Evolutionary conservation across 2,329 filamentous ascomycete species (phyloP).

Genomic region (Trichoderma lentiforme): DNA sequence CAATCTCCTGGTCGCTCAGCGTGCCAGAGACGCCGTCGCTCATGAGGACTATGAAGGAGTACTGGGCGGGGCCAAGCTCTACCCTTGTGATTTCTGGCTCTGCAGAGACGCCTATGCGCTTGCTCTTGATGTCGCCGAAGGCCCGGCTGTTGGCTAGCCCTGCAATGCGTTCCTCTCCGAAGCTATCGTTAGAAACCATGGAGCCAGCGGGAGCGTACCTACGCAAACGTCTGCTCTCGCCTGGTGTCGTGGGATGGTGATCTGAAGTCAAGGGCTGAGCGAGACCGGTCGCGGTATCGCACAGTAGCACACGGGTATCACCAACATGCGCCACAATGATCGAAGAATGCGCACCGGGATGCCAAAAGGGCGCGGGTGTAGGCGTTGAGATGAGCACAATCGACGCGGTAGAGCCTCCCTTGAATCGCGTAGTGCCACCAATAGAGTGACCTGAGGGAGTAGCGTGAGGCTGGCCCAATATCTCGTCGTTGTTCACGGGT

Average conservation of each 20-base stretch:
- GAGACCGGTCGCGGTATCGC: slow-evolving; percentile 76
- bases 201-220: slow-evolving; percentile 72
- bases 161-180: slow-evolving; percentile 92
- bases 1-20: slow-evolving; percentile 88
- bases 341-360: slow-evolving; percentile 79
- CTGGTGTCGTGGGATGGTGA: slow-evolving; percentile 85
- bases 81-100: slow-evolving; percentile 84
- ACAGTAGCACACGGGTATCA: slow-evolving; percentile 87
- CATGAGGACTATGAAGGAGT: slow-evolving; percentile 83
- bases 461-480: slow-evolving; percentile 62
- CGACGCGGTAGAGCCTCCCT: slow-evolving; percentile 89
- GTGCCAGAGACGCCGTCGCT: slow-evolving; percentile 86
- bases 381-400: slow-evolving; percentile 89
- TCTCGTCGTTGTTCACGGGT: slow-evolving; percentile 80
- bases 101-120: slow-evolving; percentile 89
- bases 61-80: slow-evolving; percentile 79
- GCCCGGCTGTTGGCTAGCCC: slow-evolving; percentile 91
- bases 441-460: slow-evolving; percentile 60
- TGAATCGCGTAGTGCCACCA: slow-evolving; percentile 75
- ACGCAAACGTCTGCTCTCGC: slow-evolving; percentile 77
- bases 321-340: slow-evolving; percentile 87
- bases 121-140: slow-evolving; percentile 89
- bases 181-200: slow-evolving; percentile 85
- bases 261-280: slow-evolving; percentile 82
- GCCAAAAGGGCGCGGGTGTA: slow-evolving; percentile 90